Evolutionary conservation across 2,329 filamentous ascomycete genomes (phyloP).

Genomic region (Colletotrichum shisoi): DNA sequence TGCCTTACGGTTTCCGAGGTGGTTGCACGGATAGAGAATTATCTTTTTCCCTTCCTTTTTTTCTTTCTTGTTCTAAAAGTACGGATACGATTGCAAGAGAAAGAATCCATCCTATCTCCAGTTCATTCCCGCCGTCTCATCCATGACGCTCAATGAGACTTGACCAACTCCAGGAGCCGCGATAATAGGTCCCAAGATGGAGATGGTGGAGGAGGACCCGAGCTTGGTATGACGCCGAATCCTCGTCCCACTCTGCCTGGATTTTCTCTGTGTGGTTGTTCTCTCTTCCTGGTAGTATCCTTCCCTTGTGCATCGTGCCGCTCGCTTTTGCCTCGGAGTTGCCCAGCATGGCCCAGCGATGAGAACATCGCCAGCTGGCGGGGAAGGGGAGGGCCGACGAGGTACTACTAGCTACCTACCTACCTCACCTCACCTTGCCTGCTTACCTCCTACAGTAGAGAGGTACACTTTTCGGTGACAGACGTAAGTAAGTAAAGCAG

Average conservation of each 20-base stretch:
- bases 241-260: constrained; percentile 27
- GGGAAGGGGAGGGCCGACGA: constrained; percentile 15
- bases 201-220: constrained; percentile 29
- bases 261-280: not conserved
- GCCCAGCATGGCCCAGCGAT: constrained; percentile 1
- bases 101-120: constrained; percentile 36
- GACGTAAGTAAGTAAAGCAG: constrained; percentile 7
- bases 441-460: too few relatives aligned
- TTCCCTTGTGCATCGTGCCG: not conserved
- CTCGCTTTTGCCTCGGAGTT: not conserved
- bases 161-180: constrained; percentile 29
- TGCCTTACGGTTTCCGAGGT: constrained; percentile 22
- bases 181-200: constrained; percentile 38
- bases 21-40: constrained; percentile 8
- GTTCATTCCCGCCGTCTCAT: constrained; percentile 33
- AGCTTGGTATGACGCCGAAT: constrained; percentile 35
- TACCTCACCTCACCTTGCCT: too few relatives aligned
- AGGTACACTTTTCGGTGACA: constrained; percentile 1
- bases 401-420: not conserved
- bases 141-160: constrained; percentile 33
- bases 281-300: not conserved
- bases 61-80: constrained; percentile 18
- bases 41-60: not conserved
- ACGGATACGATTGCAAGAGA: constrained; percentile 19
- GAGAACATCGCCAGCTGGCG: constrained; percentile 7